A percentile compares a stretch with the other conserved stretches of the same genome.
phyloP scores from a whole-genome alignment of 352 stramenopile species.

The Phytopythium boreale region DNA sequence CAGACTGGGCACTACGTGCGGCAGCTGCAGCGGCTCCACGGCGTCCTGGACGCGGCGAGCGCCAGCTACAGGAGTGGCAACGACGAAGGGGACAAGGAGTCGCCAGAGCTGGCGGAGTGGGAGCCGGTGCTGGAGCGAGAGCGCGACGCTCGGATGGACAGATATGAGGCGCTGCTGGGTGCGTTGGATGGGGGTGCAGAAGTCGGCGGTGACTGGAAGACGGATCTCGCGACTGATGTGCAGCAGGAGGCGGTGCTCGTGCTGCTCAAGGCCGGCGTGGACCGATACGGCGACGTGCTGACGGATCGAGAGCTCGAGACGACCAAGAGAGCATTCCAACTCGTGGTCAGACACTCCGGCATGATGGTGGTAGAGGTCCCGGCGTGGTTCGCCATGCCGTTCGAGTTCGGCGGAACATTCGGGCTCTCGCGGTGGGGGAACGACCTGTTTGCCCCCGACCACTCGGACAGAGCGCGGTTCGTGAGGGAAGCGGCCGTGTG shows the following conservation, averaged over 20 bases:
- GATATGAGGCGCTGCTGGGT: background rate
- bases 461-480: background rate
- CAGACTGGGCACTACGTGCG: slow-evolving; percentile 1
- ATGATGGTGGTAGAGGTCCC: background rate
- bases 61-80: background rate
- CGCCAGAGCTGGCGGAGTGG: background rate
- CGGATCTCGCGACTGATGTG: background rate
- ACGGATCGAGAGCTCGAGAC: background rate
- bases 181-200: background rate
- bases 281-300: background rate
- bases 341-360: background rate
- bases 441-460: background rate
- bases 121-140: background rate
- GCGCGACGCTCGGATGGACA: background rate
- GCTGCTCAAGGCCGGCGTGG: background rate
- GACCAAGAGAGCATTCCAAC: background rate
- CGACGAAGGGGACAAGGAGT: background rate
- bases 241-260: background rate
- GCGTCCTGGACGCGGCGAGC: background rate
- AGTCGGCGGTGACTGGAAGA: no score
- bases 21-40: slow-evolving; percentile 1
- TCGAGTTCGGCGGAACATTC: background rate
- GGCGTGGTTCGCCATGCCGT: background rate
- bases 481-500: background rate
- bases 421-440: slow-evolving; percentile 3